Conservation (phyloP, 225 moss, liverwort and hornwort species). For the Sphagnum tenellum region DNA sequence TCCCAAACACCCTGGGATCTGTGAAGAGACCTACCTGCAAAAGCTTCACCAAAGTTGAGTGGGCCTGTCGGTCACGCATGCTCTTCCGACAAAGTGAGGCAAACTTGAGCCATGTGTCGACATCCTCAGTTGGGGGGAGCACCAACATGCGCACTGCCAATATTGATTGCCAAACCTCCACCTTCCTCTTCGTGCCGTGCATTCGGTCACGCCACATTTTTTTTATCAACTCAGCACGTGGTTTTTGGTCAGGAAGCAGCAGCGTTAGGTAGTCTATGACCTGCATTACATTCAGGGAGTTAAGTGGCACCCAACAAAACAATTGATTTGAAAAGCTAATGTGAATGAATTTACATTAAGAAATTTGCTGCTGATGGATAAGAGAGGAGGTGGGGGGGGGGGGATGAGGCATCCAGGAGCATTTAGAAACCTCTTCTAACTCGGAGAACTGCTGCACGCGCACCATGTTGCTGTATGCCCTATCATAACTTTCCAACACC, state of each 20-base stretch:
- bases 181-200: constrained; percentile 89
- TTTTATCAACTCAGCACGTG: constrained; percentile 65
- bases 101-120: constrained; percentile 97
- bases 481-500: constrained; percentile 97
- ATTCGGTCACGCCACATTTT: constrained; percentile 98
- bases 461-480: constrained; percentile 99
- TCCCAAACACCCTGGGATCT: neutral
- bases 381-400: no score
- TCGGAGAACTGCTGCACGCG: constrained; percentile 98
- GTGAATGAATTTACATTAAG: no score
- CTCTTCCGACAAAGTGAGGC: constrained; percentile 97
- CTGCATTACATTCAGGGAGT: constrained; percentile 17
- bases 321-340: no score
- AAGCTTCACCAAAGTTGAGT: constrained; percentile 73
- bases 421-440: constrained; percentile 73
- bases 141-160: constrained; percentile 88
- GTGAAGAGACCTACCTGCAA: constrained; percentile 42
- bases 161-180: constrained; percentile 99
- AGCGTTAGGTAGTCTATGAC: constrained; percentile 78
- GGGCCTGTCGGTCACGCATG: constrained; percentile 76
- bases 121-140: constrained; percentile 66
- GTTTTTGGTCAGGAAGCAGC: constrained; percentile 12
- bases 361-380: no score
- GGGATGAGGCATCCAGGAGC: neutral
- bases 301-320: no score